Evolutionary conservation across 257 asterid genomes (phyloP).

Genomic region (Capsicum baccatum): DNA sequence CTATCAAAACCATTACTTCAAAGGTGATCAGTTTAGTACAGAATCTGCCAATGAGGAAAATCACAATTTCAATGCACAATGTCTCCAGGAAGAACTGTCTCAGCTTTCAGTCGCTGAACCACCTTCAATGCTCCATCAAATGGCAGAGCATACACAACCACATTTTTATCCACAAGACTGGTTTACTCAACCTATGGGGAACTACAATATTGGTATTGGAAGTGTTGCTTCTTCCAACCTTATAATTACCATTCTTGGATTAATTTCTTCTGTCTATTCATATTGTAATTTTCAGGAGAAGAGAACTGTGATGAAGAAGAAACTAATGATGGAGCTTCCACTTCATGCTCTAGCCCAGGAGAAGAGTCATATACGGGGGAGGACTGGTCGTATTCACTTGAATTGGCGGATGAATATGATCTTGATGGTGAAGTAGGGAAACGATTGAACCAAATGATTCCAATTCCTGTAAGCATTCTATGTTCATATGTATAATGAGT

Average conservation of each 20-base stretch:
- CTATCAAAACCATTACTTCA: conserved; percentile 56
- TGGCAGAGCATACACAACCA: conserved; percentile 49
- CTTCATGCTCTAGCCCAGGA: conserved; percentile 69
- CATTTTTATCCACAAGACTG: conserved; percentile 71
- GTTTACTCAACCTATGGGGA: conserved; percentile 69
- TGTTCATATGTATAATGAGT: background rate
- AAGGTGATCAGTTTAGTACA: conserved; percentile 54
- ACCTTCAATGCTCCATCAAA: conserved; percentile 54
- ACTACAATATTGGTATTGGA: conserved; percentile 57
- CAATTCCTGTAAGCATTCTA: conserved; percentile 71
- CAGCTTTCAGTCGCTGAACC: conserved; percentile 77
- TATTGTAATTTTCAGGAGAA: conserved; percentile 49
- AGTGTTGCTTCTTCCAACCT: conserved; percentile 33
- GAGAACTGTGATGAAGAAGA: conserved; percentile 55
- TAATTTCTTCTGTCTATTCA: conserved; percentile 30
- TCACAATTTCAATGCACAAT: conserved; percentile 44
- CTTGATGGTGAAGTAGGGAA: conserved; percentile 85
- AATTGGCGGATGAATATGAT: conserved; percentile 63
- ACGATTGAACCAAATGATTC: conserved; percentile 86
- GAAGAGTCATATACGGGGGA: conserved; percentile 54
- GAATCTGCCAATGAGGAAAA: conserved; percentile 49
- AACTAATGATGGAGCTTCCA: conserved; percentile 51
- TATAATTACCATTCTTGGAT: conserved; percentile 9
- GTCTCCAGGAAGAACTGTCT: conserved; percentile 72
- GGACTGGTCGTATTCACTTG: conserved; percentile 69